phyloP scores from a whole-genome alignment of 495 filamentous ascomycete genomes.

The Penicillium angulare region DNA sequence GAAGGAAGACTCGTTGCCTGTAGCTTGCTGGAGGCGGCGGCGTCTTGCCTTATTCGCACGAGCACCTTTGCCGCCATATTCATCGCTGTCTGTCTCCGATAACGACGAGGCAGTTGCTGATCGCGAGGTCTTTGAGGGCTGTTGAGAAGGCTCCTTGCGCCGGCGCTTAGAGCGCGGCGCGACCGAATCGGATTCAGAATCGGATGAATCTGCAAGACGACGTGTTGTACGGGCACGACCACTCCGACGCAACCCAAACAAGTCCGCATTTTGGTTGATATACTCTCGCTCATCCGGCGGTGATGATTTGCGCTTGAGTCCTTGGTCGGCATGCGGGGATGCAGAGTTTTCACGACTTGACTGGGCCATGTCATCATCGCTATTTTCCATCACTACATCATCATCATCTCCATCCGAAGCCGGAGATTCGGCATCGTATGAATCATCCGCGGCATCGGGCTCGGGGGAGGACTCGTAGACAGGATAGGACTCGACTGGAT shows the following conservation, averaged over 20 bases:
- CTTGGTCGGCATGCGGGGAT: conserved; percentile 62
- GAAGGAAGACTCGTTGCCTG: conserved; percentile 57
- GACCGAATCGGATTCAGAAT: conserved; percentile 54
- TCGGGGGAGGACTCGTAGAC: conserved; percentile 51
- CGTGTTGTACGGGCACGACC: conserved; percentile 57
- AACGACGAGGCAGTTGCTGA: conserved; percentile 43
- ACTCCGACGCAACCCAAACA: conserved; percentile 91
- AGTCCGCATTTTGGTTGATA: conserved; percentile 88
- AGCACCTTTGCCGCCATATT: conserved; percentile 71
- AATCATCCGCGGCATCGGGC: conserved; percentile 65
- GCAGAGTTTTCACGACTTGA: conserved; percentile 58
- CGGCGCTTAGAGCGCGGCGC: conserved; percentile 41
- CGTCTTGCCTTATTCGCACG: conserved; percentile 69
- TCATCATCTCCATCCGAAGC: conserved; percentile 64
- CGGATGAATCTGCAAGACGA: conserved; percentile 69
- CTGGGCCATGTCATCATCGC: conserved; percentile 50
- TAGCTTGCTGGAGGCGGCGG: conserved; percentile 60
- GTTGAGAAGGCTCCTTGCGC: conserved; percentile 38
- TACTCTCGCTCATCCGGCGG: conserved; percentile 74
- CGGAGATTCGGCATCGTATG: conserved; percentile 36
- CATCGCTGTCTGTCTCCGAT: conserved; percentile 54
- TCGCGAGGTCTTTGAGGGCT: conserved; percentile 45
- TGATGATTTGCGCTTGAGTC: conserved; percentile 73
- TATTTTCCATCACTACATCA: conserved; percentile 71
- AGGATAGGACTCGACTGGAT: conserved; percentile 41